Conservation (phyloP, 345 rosid genomes). For the Punica granatum region DNA sequence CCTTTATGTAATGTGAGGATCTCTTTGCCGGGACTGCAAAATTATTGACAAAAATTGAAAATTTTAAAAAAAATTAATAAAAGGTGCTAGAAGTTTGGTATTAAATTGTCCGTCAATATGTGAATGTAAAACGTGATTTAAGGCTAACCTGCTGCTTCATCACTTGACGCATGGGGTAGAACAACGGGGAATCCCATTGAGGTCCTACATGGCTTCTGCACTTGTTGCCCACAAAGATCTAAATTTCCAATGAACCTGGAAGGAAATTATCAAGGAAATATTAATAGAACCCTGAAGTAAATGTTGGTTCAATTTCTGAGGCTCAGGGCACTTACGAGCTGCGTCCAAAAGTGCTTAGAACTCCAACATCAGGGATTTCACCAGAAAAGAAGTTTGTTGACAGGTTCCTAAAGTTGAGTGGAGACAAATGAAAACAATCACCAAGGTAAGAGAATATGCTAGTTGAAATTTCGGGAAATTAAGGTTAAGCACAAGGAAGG, state of each 20-base stretch:
- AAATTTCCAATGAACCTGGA: conserved; percentile 70
- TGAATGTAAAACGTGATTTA: neutral
- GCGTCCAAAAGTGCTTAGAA: conserved; percentile 62
- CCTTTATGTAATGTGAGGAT: conserved; percentile 86
- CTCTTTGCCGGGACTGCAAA: conserved; percentile 54
- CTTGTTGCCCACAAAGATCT: conserved; percentile 89
- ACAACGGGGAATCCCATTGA: conserved; percentile 97
- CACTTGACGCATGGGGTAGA: conserved; percentile 85
- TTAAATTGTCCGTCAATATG: neutral
- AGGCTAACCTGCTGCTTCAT: conserved; percentile 63
- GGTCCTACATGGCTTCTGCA: conserved; percentile 83
- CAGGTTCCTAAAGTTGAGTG: conserved; percentile 46
- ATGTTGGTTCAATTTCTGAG: neutral
- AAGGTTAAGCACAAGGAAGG: neutral
- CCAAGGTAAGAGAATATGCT: neutral
- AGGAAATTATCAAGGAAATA: neutral
- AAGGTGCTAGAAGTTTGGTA: neutral
- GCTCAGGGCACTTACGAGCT: conserved; percentile 52
- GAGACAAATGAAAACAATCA: conserved; percentile 10
- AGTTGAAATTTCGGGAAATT: neutral
- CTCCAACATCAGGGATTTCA: conserved; percentile 85
- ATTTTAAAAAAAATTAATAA: neutral
- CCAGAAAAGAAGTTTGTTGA: conserved; percentile 92
- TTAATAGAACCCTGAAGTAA: neutral
- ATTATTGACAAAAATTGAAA: neutral